Evolutionary conservation across 2,329 filamentous ascomycete genomes (phyloP), one percentile per base, ranked within the genome.

Genomic region (Capronia coronata): DNA sequence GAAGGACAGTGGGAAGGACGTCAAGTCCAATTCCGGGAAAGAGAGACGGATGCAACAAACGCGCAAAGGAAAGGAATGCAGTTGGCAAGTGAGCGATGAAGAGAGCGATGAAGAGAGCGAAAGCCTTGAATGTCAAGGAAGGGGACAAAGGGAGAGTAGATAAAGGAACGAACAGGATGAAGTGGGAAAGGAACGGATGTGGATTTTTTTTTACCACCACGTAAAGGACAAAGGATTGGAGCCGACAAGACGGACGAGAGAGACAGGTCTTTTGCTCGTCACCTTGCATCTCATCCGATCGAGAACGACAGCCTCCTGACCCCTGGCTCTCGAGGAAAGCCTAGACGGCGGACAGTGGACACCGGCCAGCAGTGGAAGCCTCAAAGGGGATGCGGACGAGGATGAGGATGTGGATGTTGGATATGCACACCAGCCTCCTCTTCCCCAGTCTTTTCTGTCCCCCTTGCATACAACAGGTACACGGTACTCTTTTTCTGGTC

Each of bases 131-230:
- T 42, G 41, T 30, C 41, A 18, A 22, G 29, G 41, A 14, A 35
- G 43, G 30, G 47, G 39, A 57, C 42, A 53, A 55, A 58, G 48
- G 49, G 46, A 23, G 44, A 45, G 34, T 40, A 48, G 46, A 50
- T 49, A 51, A 48, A 55, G 41, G 40, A 43, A 42, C 25, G 45
- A 48, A 46, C 22, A 19, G 16, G 43, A 21, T 18, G 29, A 21
- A 47, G 39, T 45, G 48, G 46, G 37, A 35, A 51, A 43, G 22
- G 45, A 50, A 53, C 32, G 43, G 42, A 50, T 21, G 34, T 38
- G 41, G 52, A 43, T 23, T 19, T 48, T 44, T 34, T 45, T 42
- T 38, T 46, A n/a, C 32, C 43, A 27, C 32, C 43, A 14, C 38
- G 43, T n/a, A 22, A 27, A 29, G 8, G 46, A 39, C n/a, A 32